Base-by-base conservation (phyloP, 2,329 filamentous ascomycete species). In the Diaporthe helianthi region DNA sequence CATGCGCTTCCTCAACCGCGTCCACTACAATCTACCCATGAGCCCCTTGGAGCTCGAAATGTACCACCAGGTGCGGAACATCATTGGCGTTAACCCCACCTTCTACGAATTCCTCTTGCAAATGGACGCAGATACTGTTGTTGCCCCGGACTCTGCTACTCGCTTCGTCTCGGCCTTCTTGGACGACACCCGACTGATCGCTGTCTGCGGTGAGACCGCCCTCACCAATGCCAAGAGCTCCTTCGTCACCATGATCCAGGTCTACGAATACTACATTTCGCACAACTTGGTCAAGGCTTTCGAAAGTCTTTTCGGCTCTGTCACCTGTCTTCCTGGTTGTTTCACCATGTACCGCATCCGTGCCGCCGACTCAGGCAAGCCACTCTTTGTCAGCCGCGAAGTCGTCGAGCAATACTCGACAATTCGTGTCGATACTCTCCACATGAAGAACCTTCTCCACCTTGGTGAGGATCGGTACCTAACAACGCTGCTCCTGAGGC, bases 231-330 rank as follows among this genome's bases (percentile, higher is more conserved):
- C 94, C 71, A 98, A 98, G 80, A 87, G 92, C 8, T 98, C 95
- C 1, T 93, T 97, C 77, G 89, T 97, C 74, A 99, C 96, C 64
- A 98, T 98, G 95, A 99, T 99, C 79, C 96, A 99, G 81, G 95
- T 99, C 41, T 99, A 98, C 85, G 95, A 99, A 81, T 99, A 99
- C 86, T 99, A 94, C 84, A 99, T 99, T 76, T 98, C 95, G 64
- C 95, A 99, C 85, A 97, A 98, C 79, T 83, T 99, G 74, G 91
- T 93, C 75, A 98, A 99, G 83, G 96, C 95, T 15, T 99, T 99
- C 79, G 95, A 98, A 82, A 96, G 92, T 82, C 86, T 99, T 76
- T 99, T 99, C 78, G 96, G 95, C 69, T 97, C 93, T 74, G 95
- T 99, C 75, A 99, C 96, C 63, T 99, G 96, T 87, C 85, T 99